Evolutionary conservation across 1,284 basidiomycete species (phyloP), one percentile per base, ranked within the genome.

Genomic region (Meira nashicola): DNA sequence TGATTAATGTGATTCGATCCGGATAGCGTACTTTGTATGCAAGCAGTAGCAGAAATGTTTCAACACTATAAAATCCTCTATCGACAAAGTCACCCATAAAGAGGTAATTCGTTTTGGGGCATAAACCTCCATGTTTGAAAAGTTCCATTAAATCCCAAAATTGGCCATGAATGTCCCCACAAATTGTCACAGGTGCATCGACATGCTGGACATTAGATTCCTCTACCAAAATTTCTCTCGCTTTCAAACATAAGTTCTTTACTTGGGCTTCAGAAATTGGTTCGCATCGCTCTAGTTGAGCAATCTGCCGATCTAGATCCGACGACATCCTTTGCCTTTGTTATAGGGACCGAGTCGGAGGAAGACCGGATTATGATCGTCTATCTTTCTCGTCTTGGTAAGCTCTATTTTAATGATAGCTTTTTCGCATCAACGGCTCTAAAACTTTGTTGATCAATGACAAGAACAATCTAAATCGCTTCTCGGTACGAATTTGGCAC

Each of bases 121-220:
- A 97, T 74, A 87, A 87, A 12, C 94, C 93, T 25, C 94, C 95
- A 39, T 95, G 87, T 78, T 88, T 88, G 84, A 98, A 97, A 54
- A 97, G 84, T 81, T 98, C 92, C 86, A 96, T 87, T 67, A 98
- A 84, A 79, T 98, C 94, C 79, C 89, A 95, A 79, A 98, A 98
- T 78, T 98, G 94, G 11, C 94, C 94, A 76, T 98, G 94, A 56
- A 98, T 98, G 81, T 98, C 95, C 19, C 94, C 94, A 77, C 95
- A 98, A 80, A 98, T 93, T 54, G 95, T 97, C 3, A 97, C 92
- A 11, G 94, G 94, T 33, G 92, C 88, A 81, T 96, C 92, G 25
- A 98, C 90, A 71, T 89, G 87, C 80, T 97, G 93, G 1, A 98
- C 91, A 77, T 98, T 98, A 7, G 89, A 92, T 80, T 98, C 94